Evolutionary conservation across 768 basidiomycete species (phyloP), one percentile per base, ranked within the genome.

Genomic region (Dendrothele bispora): DNA sequence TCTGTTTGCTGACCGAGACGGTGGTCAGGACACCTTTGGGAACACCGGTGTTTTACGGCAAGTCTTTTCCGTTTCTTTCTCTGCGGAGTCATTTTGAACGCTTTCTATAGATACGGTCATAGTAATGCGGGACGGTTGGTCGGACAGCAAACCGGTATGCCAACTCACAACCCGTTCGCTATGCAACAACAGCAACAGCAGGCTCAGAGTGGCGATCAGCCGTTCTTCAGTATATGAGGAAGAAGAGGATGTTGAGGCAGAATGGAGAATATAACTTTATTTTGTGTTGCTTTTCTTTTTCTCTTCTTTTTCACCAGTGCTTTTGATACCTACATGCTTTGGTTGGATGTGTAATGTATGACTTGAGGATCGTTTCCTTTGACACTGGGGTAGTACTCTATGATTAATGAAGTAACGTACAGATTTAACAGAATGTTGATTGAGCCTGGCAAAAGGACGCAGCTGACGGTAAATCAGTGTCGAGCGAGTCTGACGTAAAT

Each of bases 1-100:
- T 44, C 66, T 98, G 56, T 84, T 98, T 53, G 95, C 91, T 5
- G 91, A 89, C 59, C 77, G 86, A 42, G 95, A 97, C 48, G 93
- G 91, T 56, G 95, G 97, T 1, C 73, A 88, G 62, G 97, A 99
- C 68, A 95, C 95, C 44, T 98, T 98, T 61, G 95, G 95, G 42
- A 99, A 98, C 63, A 57, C 82, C 26, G 95, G 95, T 17, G 52
- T 73, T 43, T 62, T 95, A 52, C 80, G 94, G 75, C 83, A 44
- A 51, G 75, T 69, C n/a, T 28, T 52, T 32, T 55, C 15, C 36
- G 20, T 54, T 27, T 30, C n/a, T 34, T 15, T 17, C 38, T 14
- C 2, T 32, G 14, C 35, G n/a, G 6, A 14, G 11, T 21, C 2
- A 6, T n/a, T n/a, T 47, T 32, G 46, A 7, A 39, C 25, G 44